Conservation (phyloP, 2,329 filamentous ascomycete genomes). For the Xylaria sp. region DNA sequence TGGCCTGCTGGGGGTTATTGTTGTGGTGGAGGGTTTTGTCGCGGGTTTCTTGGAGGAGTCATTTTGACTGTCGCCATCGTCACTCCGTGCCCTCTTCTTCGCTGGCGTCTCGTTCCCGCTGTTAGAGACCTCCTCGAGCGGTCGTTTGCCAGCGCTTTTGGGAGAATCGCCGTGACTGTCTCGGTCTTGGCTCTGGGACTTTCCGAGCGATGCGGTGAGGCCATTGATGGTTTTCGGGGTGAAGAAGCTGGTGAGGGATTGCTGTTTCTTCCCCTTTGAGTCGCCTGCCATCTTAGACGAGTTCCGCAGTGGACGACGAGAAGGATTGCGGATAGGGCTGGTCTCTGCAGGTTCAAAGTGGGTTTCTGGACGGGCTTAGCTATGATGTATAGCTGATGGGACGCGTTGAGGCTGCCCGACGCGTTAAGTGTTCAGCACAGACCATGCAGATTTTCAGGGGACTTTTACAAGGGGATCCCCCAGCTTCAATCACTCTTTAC, state of each 20-base stretch:
- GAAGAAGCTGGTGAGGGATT: conserved; percentile 87
- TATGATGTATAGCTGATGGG: conserved; percentile 8
- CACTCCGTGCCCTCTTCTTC: conserved; percentile 51
- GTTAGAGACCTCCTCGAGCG: conserved; percentile 51
- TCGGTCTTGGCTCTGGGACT: conserved; percentile 35
- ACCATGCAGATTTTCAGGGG: conserved; percentile 16
- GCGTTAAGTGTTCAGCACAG: conserved; percentile 28
- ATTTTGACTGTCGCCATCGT: conserved; percentile 45
- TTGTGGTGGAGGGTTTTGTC: conserved; percentile 20
- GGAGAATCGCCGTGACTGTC: conserved; percentile 29
- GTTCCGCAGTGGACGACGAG: not conserved
- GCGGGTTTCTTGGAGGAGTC: conserved; percentile 44
- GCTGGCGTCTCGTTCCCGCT: conserved; percentile 46
- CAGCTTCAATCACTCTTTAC: not conserved
- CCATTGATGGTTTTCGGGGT: conserved; percentile 61
- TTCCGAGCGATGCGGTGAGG: conserved; percentile 41
- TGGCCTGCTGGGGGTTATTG: conserved; percentile 28
- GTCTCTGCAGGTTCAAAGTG: not conserved
- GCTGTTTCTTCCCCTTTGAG: conserved; percentile 67
- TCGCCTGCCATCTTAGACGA: conserved; percentile 40
- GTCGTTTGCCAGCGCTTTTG: conserved; percentile 51
- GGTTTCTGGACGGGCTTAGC: not conserved
- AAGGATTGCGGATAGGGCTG: conserved; percentile 3
- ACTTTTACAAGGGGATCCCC: not conserved
- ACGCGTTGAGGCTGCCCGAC: conserved; percentile 19